phyloP scores from a whole-genome alignment of 179 eudicot genomes.

The Amaranthus tricolor region DNA sequence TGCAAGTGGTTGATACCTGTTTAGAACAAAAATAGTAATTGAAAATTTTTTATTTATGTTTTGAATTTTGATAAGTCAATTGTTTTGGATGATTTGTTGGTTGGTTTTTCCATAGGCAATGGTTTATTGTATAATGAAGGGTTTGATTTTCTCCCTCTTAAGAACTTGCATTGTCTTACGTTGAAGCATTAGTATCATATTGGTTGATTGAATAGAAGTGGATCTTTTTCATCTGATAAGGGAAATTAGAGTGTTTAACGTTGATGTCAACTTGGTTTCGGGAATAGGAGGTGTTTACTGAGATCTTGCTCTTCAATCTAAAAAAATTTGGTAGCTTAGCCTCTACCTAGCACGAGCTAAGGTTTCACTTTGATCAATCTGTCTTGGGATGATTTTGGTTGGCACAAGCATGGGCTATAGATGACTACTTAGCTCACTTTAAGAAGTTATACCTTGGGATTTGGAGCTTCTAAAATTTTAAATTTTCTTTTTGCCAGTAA shows the following conservation, averaged over 20 bases:
- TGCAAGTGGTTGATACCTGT: neutral
- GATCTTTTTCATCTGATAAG: neutral
- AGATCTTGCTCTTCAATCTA: neutral
- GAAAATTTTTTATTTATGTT: neutral
- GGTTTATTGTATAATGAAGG: neutral
- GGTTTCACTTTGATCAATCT: neutral
- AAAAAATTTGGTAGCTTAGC: neutral
- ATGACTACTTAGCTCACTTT: neutral
- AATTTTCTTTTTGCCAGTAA: neutral
- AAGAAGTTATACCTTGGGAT: neutral
- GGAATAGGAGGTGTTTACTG: neutral
- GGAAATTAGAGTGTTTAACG: neutral
- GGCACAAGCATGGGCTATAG: neutral
- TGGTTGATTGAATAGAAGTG: neutral
- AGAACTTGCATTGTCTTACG: neutral
- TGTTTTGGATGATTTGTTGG: neutral
- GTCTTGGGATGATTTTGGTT: neutral
- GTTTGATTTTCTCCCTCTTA: neutral
- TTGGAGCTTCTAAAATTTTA: neutral
- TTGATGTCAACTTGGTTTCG: neutral
- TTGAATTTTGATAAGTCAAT: neutral
- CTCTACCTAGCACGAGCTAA: neutral
- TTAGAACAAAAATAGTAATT: neutral
- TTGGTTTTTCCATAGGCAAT: neutral
- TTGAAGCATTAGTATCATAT: neutral